These are phyloP conservation scores for Heliocybe sulcata DNA, from an alignment of 1,284 basidiomycete genomes.

Conservation along the genomic window DNA sequence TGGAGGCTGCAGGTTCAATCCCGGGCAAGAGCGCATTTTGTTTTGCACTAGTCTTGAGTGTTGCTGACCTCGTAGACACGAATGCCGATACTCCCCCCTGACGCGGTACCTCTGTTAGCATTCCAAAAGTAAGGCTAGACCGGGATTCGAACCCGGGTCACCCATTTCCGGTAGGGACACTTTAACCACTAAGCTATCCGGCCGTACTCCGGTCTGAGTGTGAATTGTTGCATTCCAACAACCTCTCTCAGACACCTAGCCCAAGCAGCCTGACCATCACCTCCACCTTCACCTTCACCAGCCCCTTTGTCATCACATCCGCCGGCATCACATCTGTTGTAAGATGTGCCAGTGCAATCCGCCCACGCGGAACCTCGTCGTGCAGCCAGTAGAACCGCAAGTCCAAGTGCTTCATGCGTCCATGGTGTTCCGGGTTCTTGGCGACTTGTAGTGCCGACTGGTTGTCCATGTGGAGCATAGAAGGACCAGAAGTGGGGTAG, in stretches of 20 bases:
- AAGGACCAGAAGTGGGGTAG: constrained; percentile 7
- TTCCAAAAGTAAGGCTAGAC: too few relatives aligned
- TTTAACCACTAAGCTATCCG: too few relatives aligned
- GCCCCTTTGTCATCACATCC: not conserved
- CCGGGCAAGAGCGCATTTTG: too few relatives aligned
- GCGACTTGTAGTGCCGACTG: constrained; percentile 18
- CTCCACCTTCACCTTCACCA: not conserved
- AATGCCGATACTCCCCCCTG: not conserved
- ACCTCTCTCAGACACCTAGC: too few relatives aligned
- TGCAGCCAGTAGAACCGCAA: constrained; percentile 18
- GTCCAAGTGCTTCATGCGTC: constrained; percentile 21
- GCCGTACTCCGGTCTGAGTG: too few relatives aligned
- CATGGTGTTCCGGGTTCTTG: constrained; percentile 18
- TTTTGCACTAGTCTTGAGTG: too few relatives aligned
- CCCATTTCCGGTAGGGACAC: too few relatives aligned
- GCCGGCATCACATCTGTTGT: not conserved
- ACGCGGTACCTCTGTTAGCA: not conserved
- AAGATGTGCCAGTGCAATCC: not conserved
- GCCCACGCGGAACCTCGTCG: constrained; percentile 8
- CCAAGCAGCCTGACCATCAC: not conserved
- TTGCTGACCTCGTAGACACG: not conserved
- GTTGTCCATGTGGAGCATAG: constrained; percentile 17
- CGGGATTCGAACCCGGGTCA: too few relatives aligned
- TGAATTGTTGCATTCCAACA: not conserved
- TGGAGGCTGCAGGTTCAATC: too few relatives aligned